Conservation (phyloP, 169 alveolate genomes). For the Condylostoma magnum region DNA sequence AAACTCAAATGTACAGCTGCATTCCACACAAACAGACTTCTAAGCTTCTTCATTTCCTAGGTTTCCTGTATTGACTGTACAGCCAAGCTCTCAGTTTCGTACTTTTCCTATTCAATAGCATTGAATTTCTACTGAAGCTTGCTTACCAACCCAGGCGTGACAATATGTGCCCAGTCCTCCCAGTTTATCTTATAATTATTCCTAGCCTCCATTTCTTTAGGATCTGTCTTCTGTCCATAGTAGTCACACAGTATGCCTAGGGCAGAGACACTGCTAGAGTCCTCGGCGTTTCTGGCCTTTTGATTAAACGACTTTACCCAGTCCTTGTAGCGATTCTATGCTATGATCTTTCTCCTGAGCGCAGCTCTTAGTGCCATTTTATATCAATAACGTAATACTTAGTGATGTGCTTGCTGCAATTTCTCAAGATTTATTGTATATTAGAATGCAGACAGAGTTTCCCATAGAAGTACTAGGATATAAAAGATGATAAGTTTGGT, state of each 20-base stretch:
- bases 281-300: constrained; percentile 12
- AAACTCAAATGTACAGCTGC: constrained; percentile 9
- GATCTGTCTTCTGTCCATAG: not conserved
- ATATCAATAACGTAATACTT: too few relatives aligned
- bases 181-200: constrained; percentile 29
- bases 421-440: too few relatives aligned
- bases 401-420: too few relatives aligned
- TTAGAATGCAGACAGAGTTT: too few relatives aligned
- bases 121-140: constrained; percentile 17
- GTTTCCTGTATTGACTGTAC: constrained; percentile 9
- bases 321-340: constrained; percentile 27
- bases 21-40: not conserved
- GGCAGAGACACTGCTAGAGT: constrained; percentile 11
- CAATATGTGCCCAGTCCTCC: constrained; percentile 31
- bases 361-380: constrained; percentile 25
- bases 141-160: constrained; percentile 4
- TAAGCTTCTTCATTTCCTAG: not conserved
- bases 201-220: constrained; percentile 20
- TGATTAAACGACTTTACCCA: constrained; percentile 9
- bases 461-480: too few relatives aligned
- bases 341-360: not conserved
- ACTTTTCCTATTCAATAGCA: constrained; percentile 7
- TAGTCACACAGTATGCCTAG: constrained; percentile 19
- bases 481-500: too few relatives aligned
- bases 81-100: constrained; percentile 25